Conservation (phyloP, 257 asterid species). For the Nyctanthes arbortristis region DNA sequence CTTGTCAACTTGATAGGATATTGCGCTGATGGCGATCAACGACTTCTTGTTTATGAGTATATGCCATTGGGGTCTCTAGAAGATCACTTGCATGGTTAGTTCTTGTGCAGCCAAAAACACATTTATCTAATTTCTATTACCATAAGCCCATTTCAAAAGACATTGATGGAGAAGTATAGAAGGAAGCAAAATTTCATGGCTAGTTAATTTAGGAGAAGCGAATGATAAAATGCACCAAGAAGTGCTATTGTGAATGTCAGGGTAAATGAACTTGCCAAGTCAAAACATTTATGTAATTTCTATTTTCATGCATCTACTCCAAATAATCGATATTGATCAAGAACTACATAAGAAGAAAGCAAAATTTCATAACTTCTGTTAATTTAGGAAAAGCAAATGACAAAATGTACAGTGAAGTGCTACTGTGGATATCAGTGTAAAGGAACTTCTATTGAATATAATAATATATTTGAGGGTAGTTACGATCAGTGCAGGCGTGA, state of each 20-base stretch:
- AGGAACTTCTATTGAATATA: neutral
- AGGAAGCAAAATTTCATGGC: neutral
- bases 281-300: slow-evolving; percentile 4
- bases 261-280: neutral
- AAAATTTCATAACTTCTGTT: neutral
- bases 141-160: neutral
- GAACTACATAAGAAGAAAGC: neutral
- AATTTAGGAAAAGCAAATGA: neutral
- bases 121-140: slow-evolving; percentile 11
- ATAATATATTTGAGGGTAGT: neutral
- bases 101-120: neutral
- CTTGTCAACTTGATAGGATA: slow-evolving; percentile 97
- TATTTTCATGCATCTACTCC: neutral
- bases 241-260: neutral
- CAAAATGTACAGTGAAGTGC: neutral
- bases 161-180: neutral
- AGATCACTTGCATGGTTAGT: slow-evolving; percentile 97
- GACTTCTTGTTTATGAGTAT: slow-evolving; percentile 92
- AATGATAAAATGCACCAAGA: neutral
- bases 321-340: neutral
- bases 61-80: slow-evolving; percentile 98
- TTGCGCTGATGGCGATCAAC: slow-evolving; percentile 98
- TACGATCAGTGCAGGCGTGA: neutral
- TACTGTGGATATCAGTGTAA: neutral
- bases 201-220: neutral